Percentiles rank a stretch among this genome's conserved stretches.
Conservation (phyloP, 108 stramenopile genomes). For the Parietichytrium sp. region DNA sequence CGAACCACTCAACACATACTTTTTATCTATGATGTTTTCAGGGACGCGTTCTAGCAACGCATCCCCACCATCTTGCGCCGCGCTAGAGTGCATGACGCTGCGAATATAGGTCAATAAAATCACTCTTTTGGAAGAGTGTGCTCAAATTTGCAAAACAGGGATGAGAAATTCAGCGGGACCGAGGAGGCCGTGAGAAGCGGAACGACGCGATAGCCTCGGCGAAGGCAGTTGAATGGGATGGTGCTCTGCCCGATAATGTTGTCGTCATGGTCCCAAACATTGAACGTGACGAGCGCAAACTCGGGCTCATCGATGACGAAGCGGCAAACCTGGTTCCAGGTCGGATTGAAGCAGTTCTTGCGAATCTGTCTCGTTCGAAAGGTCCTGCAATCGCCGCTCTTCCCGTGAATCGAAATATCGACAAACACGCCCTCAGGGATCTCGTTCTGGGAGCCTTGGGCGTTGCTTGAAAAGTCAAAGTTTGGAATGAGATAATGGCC, state of each 20-base stretch:
- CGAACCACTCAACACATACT: too few species aligned
- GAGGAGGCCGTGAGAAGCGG: neutral
- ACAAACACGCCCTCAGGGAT: conserved; percentile 45
- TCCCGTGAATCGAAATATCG: conserved; percentile 34
- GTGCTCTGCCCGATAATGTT: neutral
- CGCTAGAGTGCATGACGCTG: too few species aligned
- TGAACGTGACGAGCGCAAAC: conserved; percentile 49
- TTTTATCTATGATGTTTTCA: too few species aligned
- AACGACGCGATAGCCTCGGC: conserved; percentile 7
- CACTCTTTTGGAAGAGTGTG: too few species aligned
- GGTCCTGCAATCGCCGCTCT: neutral
- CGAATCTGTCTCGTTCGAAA: conserved; percentile 37
- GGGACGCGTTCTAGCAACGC: too few species aligned
- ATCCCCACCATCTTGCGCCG: too few species aligned
- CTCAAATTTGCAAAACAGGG: conserved; percentile 34
- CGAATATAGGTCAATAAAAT: too few species aligned
- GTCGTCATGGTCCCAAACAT: conserved; percentile 50
- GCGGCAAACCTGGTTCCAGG: conserved; percentile 40
- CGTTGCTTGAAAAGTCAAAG: conserved; percentile 43
- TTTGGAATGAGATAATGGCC: conserved; percentile 52
- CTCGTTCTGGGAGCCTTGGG: conserved; percentile 57
- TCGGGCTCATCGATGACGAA: conserved; percentile 43
- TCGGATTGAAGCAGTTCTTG: conserved; percentile 65
- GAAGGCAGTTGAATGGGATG: neutral
- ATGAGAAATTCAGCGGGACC: conserved; percentile 2